A percentile compares a stretch with the other conserved stretches of the same genome.
phyloP scores from a whole-genome alignment of 768 basidiomycete genomes.

The Hortiboletus campestris region DNA sequence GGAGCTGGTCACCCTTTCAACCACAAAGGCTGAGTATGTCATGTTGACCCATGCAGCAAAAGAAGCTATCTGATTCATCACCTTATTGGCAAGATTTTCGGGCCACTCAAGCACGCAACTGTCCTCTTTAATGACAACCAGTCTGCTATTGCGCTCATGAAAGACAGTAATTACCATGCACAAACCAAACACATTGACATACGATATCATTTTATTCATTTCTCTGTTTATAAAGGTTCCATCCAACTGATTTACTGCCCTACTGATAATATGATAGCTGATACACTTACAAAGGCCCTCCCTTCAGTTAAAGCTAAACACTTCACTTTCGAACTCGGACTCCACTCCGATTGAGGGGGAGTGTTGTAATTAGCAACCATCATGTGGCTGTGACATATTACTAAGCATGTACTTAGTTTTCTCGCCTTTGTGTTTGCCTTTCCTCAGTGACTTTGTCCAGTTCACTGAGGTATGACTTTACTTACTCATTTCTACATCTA shows the following conservation, averaged over 20 bases:
- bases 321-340: not conserved
- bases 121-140: not conserved
- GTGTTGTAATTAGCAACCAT: no score
- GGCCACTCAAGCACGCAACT: not conserved
- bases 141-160: not conserved
- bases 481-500: no score
- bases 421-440: no score
- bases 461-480: no score
- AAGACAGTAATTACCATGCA: not conserved
- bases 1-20: not conserved
- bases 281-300: constrained; percentile 2
- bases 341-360: not conserved
- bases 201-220: constrained; percentile 1
- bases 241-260: constrained; percentile 1
- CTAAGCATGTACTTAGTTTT: no score
- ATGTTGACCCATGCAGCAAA: not conserved
- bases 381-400: no score
- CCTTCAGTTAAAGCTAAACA: not conserved
- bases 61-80: not conserved
- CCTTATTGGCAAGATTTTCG: not conserved
- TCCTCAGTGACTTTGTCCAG: no score
- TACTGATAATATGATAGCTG: no score
- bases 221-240: not conserved
- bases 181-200: not conserved
- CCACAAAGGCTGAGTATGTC: not conserved